Base-by-base conservation (phyloP, 257 asterid species). In the Paulownia fortunei region DNA sequence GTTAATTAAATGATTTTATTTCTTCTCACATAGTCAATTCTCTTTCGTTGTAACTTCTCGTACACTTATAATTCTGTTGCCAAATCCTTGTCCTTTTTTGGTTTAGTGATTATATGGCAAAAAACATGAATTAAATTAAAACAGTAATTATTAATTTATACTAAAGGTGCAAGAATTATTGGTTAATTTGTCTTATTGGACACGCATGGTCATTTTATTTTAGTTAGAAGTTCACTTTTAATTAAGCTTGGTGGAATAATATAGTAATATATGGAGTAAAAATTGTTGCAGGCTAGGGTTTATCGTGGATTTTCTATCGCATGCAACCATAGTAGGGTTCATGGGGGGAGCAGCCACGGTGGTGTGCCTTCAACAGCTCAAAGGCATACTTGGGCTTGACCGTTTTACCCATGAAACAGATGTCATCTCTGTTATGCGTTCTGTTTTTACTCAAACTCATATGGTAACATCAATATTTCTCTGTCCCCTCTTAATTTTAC, bases 341-440 rank as follows among this genome's bases (percentile, higher is more conserved):
- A 95, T 93, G 99, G 91, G 90, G 0, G 99, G 99, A 49, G 98
- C 99, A 2, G 99, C 98, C 0, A 95, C 99, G 3, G 98, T 95
- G 16, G 99, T 95, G 36, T 84, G 90, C 73, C 93, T 95, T 10
- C 99, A 95, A 69, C 99, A 95, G 78, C 85, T 95, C 16, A 95
- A 92, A 82, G 96, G 98, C 60, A 68, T 95, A 6, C 80, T 95
- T 8, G 98, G 97, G 0, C 91, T 93, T 26, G 83, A 87, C 68
- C 96, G 83, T 86, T 95, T 95, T 30, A 93, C 99, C 55, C 97
- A 88, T 60, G 78, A 80, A 12, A 92, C 99, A 12, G 98, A 95
- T 32, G 47, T 89, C n/a, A 54, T 95, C 54, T 85, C 97, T 1
- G 99, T 95, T 58, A 46, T 91, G 92, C 91, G 90, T 13, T 95